A percentile compares a stretch with the other conserved stretches of the same genome.
Evolutionary conservation across 2,329 filamentous ascomycete species (phyloP).

Genomic region (Endocalyx cinctus): DNA sequence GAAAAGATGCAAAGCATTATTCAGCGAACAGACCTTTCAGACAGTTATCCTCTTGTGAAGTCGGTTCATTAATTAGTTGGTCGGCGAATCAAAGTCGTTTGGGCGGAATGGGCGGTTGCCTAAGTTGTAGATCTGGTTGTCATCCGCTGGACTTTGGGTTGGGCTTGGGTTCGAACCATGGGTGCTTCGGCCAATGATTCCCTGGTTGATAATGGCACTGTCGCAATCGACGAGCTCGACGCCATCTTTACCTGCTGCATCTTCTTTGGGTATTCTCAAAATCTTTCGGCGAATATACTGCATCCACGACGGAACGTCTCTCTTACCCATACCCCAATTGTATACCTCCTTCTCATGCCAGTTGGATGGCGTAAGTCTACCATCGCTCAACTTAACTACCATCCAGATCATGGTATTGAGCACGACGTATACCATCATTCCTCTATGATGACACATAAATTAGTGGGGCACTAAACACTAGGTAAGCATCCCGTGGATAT

Average conservation of each 20-base stretch:
- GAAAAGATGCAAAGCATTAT: no score
- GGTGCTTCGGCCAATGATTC: no score
- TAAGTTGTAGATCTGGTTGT: no score
- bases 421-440: constrained; percentile 50
- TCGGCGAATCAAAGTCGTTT: no score
- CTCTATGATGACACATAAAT: constrained; percentile 23
- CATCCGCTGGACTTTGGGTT: no score
- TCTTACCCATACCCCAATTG: constrained; percentile 47
- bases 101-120: no score
- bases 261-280: constrained; percentile 9
- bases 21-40: no score
- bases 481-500: neutral
- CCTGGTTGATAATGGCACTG: constrained; percentile 22
- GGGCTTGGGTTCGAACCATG: no score
- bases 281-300: constrained; percentile 32
- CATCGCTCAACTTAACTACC: constrained; percentile 40
- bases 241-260: constrained; percentile 19
- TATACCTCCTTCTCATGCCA: constrained; percentile 52
- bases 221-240: constrained; percentile 28
- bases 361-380: constrained; percentile 46
- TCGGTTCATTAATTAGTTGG: no score
- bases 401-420: constrained; percentile 50
- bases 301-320: constrained; percentile 55
- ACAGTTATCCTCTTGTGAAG: no score
- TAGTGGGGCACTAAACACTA: constrained; percentile 2